A percentile compares a stretch with the other conserved stretches of the same genome.
These are phyloP conservation scores for Gremmenia infestans DNA, from an alignment of 2,329 filamentous ascomycete species.

Conservation along the genomic window DNA sequence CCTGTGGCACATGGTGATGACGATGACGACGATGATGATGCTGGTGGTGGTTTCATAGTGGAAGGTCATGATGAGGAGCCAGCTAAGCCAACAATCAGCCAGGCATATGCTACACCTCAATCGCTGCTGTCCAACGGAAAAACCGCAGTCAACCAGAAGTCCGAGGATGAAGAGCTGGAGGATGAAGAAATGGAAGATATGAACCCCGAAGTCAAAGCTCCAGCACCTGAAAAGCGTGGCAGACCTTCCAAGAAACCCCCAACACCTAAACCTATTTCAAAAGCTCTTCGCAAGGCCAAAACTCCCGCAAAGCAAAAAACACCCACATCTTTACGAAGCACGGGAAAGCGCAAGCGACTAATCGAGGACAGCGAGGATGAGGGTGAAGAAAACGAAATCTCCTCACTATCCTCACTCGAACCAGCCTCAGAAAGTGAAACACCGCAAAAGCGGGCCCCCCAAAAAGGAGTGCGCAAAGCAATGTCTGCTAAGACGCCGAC, in stretches of 20 bases:
- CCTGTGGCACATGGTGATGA: conserved; percentile 25
- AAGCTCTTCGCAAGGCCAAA: conserved; percentile 6
- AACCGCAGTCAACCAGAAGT: not conserved
- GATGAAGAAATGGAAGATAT: conserved; percentile 13
- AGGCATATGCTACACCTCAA: conserved; percentile 22
- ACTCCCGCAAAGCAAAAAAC: conserved; percentile 12
- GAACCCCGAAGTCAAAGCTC: conserved; percentile 1
- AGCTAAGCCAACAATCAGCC: not conserved
- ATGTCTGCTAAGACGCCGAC: conserved; percentile 4
- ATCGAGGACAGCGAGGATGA: conserved; percentile 11
- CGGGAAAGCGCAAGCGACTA: conserved; percentile 9
- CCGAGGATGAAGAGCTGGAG: conserved; percentile 14
- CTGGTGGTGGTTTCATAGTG: conserved; percentile 27
- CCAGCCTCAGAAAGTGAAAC: not conserved
- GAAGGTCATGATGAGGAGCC: conserved; percentile 21
- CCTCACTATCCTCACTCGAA: not conserved
- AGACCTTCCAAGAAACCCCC: conserved; percentile 15
- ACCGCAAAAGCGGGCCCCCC: not conserved
- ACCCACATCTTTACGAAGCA: not conserved
- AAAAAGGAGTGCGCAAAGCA: not conserved
- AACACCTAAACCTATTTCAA: not conserved
- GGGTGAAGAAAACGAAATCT: not conserved
- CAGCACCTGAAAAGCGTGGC: conserved; percentile 16
- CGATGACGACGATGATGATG: conserved; percentile 23
- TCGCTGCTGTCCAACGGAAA: conserved; percentile 12